A percentile compares a stretch with the other conserved stretches of the same genome.
These are phyloP conservation scores for Brassica balearica DNA, from an alignment of 441 rosid species.

Conservation along the genomic window DNA sequence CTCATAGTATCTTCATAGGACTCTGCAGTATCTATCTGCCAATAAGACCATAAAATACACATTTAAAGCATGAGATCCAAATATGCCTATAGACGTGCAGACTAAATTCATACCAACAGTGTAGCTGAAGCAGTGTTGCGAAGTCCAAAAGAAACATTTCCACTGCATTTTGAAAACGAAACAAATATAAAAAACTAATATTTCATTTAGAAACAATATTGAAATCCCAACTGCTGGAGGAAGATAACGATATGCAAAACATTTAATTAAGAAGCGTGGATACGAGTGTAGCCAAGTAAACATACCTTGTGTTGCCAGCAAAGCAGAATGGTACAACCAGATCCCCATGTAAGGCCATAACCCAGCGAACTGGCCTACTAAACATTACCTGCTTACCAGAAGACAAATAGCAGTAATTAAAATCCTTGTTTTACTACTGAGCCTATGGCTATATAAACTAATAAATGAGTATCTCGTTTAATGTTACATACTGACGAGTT, in stretches of 20 bases:
- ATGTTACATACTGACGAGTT: constrained; percentile 69
- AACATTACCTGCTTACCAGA: constrained; percentile 64
- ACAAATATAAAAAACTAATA: background rate
- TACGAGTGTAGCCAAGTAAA: constrained; percentile 38
- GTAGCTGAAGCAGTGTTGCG: constrained; percentile 84
- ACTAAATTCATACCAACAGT: constrained; percentile 57
- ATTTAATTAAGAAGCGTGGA: constrained; percentile 9
- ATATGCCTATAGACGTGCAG: constrained; percentile 27
- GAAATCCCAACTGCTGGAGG: background rate
- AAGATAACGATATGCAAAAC: background rate
- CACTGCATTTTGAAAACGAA: constrained; percentile 62
- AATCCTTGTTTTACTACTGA: constrained; percentile 8
- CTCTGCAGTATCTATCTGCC: constrained; percentile 85
- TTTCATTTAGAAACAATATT: background rate
- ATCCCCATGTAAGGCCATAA: constrained; percentile 93
- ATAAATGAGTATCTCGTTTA: constrained; percentile 24
- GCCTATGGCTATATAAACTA: background rate
- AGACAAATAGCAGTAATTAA: constrained; percentile 18
- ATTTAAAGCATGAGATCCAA: constrained; percentile 23
- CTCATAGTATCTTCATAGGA: constrained; percentile 66
- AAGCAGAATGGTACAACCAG: constrained; percentile 78
- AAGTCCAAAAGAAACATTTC: constrained; percentile 82
- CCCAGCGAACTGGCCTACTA: constrained; percentile 98
- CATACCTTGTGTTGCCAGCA: constrained; percentile 89
- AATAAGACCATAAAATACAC: constrained; percentile 37